Conservation (phyloP, 208 protist species). For the Leishmania braziliensis region DNA sequence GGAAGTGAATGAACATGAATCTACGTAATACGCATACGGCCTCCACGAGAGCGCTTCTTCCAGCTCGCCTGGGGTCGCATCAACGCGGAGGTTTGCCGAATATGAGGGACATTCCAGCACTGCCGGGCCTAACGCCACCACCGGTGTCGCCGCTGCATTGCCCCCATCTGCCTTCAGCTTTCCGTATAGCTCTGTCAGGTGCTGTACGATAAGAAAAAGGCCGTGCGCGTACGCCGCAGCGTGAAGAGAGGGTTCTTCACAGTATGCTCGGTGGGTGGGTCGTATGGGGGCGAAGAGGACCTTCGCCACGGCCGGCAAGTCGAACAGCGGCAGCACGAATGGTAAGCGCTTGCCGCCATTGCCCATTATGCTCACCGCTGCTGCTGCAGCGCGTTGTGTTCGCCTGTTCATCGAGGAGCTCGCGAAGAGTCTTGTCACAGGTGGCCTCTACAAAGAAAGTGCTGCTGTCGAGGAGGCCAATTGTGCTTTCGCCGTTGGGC, state of each 20-base stretch:
- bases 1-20: not conserved
- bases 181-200: slow-evolving; percentile 24
- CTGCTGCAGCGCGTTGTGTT: no score
- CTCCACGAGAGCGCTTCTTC: slow-evolving; percentile 2
- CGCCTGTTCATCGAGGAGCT: slow-evolving; percentile 4
- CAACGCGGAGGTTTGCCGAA: not conserved
- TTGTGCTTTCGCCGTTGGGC: slow-evolving; percentile 16
- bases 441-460: slow-evolving; percentile 14
- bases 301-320: slow-evolving; percentile 31
- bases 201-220: slow-evolving; percentile 23
- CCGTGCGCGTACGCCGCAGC: slow-evolving; percentile 23
- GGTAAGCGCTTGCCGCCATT: not conserved
- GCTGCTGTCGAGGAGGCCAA: slow-evolving; percentile 19
- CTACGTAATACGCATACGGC: not conserved
- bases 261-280: not conserved
- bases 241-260: slow-evolving; percentile 23
- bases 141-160: not conserved
- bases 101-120: slow-evolving; percentile 14
- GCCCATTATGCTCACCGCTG: no score
- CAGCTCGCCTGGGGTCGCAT: not conserved
- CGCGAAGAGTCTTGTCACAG: slow-evolving; percentile 14
- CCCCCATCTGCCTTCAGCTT: not conserved
- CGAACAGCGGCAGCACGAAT: slow-evolving; percentile 20
- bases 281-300: slow-evolving; percentile 20
- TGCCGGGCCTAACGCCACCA: not conserved